Evolutionary conservation across 768 basidiomycete genomes (phyloP).

Genomic region (Lactarius sp.): DNA sequence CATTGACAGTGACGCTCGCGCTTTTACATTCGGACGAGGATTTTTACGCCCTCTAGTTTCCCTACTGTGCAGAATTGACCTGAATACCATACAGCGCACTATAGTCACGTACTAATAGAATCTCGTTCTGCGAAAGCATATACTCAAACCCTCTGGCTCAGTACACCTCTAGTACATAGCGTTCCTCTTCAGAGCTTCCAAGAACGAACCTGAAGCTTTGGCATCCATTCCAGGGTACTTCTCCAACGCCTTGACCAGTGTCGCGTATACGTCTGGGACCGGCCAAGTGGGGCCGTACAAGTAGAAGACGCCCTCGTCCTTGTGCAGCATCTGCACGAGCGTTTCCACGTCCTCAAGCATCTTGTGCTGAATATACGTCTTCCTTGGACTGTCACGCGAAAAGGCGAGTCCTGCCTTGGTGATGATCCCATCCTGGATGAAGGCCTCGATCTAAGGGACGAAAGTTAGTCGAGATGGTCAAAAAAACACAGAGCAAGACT

Average conservation of each 20-base stretch:
- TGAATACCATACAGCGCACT: neutral
- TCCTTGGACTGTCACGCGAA: conserved; percentile 87
- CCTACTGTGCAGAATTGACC: neutral
- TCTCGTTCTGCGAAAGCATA: neutral
- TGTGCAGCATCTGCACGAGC: conserved; percentile 69
- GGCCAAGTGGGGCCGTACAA: conserved; percentile 99
- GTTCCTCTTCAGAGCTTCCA: conserved; percentile 93
- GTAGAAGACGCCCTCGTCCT: conserved; percentile 82
- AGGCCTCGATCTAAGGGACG: conserved; percentile 67
- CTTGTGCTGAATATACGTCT: conserved; percentile 98
- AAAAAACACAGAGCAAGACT: neutral
- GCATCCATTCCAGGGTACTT: conserved; percentile 62
- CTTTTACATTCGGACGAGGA: neutral
- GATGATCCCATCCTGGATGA: conserved; percentile 77
- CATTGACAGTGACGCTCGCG: neutral
- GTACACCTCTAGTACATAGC: conserved; percentile 90
- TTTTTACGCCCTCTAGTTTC: neutral
- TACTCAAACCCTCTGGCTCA: neutral
- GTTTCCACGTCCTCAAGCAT: conserved; percentile 86
- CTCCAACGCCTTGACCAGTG: conserved; percentile 70
- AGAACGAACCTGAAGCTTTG: conserved; percentile 66
- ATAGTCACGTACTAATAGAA: neutral
- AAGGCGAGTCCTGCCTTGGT: conserved; percentile 92
- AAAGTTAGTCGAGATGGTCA: conserved; percentile 1
- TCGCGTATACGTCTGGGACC: conserved; percentile 96